Base-by-base conservation (phyloP, 257 asterid species). In the Gynochthodes officinalis region DNA sequence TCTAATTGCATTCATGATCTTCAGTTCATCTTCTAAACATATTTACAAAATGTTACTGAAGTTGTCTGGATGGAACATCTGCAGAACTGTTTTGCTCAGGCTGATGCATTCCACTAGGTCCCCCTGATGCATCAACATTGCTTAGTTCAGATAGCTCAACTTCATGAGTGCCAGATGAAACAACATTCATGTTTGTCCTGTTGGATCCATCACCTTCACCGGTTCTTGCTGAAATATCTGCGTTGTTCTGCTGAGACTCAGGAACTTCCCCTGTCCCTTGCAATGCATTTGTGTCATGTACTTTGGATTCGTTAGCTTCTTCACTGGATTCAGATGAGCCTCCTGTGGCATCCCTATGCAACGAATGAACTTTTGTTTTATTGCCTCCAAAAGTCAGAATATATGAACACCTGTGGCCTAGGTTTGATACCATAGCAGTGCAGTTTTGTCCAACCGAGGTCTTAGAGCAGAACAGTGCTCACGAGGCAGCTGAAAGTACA, bases 401-500 rank as follows among this genome's bases (percentile, higher is more conserved):
- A 9, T 21, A 19, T 28, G 43, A 40, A 42, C 69, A 74, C 49
- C 23, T 54, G 21, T 63, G 73, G 35, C 67, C 33, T 18, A 44
- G 65, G 4, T 42, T 42, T 13, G 63, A 54, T 5, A 44, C 67
- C 14, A 27, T 70, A 15, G 39, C 28, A 18, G 50, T 54, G 2
- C 80, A 7, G 67, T 70, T 77, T 42, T 25, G 67, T 43, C 88
- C 85, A 4, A 77, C 58, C 1, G 76, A 40, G 25, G 83, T 78
- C 25, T 69, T 67, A 0, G 88, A 85, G 79, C 77, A 85, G 54
- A 89, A 77, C 0, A 84, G 64, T 32, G 91, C 79, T 7, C 81
- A 44, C 8, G 78, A 3, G 19, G 81, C 78, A 9, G 84, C 75
- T 37, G 83, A 84, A 70, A 82, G 86, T 58, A 89, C 69, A 19